A percentile compares a stretch with the other conserved stretches of the same genome.
phyloP scores from a whole-genome alignment of 345 rosid species.

The Eucalyptus polybractea region DNA sequence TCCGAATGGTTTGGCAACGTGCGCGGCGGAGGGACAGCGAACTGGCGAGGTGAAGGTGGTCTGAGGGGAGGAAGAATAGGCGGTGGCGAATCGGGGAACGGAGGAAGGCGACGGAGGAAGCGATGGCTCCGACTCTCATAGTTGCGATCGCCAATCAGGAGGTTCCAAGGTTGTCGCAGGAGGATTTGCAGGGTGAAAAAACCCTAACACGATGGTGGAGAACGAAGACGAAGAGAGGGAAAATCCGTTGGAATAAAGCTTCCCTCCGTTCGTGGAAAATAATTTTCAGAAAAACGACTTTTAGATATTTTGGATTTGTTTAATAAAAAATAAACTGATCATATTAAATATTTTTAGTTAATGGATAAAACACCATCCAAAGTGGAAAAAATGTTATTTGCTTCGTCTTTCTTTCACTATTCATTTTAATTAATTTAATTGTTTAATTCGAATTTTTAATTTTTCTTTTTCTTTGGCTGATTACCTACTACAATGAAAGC shows the following conservation, averaged over 20 bases:
- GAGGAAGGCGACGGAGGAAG: neutral
- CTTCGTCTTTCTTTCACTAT: too few species aligned
- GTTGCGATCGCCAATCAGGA: neutral
- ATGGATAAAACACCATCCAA: too few species aligned
- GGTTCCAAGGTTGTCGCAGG: neutral
- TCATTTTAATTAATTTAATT: too few species aligned
- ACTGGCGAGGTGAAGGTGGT: neutral
- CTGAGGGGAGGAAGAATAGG: neutral
- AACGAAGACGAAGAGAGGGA: neutral
- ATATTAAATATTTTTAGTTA: too few species aligned
- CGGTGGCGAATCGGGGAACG: neutral
- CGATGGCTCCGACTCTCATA: neutral
- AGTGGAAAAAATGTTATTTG: too few species aligned
- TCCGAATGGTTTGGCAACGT: neutral
- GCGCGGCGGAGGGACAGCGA: neutral
- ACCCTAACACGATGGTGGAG: neutral
- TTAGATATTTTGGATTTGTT: too few species aligned
- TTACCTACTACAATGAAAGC: too few species aligned
- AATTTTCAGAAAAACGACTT: too few species aligned
- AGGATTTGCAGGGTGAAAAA: neutral
- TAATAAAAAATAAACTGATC: too few species aligned
- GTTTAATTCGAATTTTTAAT: too few species aligned
- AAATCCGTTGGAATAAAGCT: neutral
- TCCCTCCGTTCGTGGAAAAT: accelerated
- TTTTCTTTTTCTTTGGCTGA: too few species aligned